Evolutionary conservation across 2,329 filamentous ascomycete species (phyloP).

Genomic region (Colletotrichum sp.): DNA sequence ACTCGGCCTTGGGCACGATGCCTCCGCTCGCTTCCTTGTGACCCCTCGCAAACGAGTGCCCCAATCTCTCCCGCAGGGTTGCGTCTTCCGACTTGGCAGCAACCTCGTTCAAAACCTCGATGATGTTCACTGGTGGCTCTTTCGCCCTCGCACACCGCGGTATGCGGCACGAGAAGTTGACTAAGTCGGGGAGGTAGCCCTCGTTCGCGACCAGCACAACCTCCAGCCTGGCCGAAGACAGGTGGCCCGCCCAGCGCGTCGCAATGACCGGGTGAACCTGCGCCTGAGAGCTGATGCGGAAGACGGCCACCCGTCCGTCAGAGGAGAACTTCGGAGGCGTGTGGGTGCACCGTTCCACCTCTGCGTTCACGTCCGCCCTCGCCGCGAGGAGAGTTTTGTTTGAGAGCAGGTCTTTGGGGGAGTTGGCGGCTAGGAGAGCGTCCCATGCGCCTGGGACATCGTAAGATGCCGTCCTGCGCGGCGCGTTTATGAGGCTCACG

Average conservation of each 20-base stretch:
- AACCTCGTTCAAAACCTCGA: constrained; percentile 58
- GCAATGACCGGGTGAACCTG: constrained; percentile 73
- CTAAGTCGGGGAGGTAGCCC: constrained; percentile 65
- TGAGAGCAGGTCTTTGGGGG: constrained; percentile 55
- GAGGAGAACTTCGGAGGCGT: constrained; percentile 67
- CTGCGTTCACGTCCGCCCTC: constrained; percentile 61
- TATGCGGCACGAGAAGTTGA: constrained; percentile 72
- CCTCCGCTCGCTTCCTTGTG: constrained; percentile 73
- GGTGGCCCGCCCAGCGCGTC: constrained; percentile 67
- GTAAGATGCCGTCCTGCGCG: constrained; percentile 64
- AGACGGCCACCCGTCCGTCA: constrained; percentile 66
- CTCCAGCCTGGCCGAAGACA: constrained; percentile 63
- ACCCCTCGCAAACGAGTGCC: constrained; percentile 68
- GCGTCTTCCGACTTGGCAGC: constrained; percentile 46
- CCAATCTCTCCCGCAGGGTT: constrained; percentile 52
- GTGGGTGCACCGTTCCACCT: constrained; percentile 66
- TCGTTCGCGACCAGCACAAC: constrained; percentile 72
- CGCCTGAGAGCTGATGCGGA: constrained; percentile 63
- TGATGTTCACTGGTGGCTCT: constrained; percentile 66
- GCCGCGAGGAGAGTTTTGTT: constrained; percentile 57
- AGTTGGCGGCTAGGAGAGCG: constrained; percentile 54
- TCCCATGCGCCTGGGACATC: constrained; percentile 66
- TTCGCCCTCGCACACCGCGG: constrained; percentile 58
- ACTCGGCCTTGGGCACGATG: constrained; percentile 61
- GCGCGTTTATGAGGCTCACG: constrained; percentile 69